phyloP scores from a whole-genome alignment of 495 filamentous ascomycete species.

The Darksidea phi region DNA sequence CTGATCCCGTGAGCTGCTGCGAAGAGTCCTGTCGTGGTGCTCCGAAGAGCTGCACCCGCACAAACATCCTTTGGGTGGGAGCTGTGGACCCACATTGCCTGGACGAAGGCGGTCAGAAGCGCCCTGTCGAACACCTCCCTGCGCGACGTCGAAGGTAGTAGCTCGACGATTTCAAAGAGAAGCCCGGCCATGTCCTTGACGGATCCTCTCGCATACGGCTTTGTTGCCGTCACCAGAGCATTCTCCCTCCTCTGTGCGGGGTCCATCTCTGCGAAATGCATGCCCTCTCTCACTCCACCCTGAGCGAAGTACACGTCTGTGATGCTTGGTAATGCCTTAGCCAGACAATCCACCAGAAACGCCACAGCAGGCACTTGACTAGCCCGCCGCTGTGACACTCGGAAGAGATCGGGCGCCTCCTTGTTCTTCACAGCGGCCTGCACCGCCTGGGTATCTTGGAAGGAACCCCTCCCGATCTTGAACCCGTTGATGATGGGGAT shows the following conservation, averaged over 20 bases:
- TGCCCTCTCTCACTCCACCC: slow-evolving; percentile 82
- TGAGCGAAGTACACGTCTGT: slow-evolving; percentile 75
- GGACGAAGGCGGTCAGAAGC: slow-evolving; percentile 27
- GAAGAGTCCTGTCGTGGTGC: slow-evolving; percentile 66
- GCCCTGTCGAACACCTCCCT: slow-evolving; percentile 13
- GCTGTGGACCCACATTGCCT: slow-evolving; percentile 30
- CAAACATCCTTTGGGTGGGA: slow-evolving; percentile 43
- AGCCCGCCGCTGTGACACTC: slow-evolving; percentile 78
- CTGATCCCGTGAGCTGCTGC: slow-evolving; percentile 67
- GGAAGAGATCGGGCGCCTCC: slow-evolving; percentile 58
- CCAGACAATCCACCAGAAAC: slow-evolving; percentile 70
- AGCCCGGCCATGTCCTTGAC: slow-evolving; percentile 45
- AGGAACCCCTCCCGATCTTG: slow-evolving; percentile 58
- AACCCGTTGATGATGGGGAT: slow-evolving; percentile 85
- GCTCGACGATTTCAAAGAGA: slow-evolving; percentile 48
- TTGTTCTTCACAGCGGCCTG: slow-evolving; percentile 51
- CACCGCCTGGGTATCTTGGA: slow-evolving; percentile 61
- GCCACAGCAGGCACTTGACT: slow-evolving; percentile 81
- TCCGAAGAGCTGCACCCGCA: slow-evolving; percentile 67
- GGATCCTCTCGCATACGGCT: slow-evolving; percentile 50
- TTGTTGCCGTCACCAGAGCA: slow-evolving; percentile 63
- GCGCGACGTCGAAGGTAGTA: slow-evolving; percentile 28
- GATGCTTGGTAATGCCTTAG: slow-evolving; percentile 67
- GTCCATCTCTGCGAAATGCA: slow-evolving; percentile 66
- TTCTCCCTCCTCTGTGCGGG: slow-evolving; percentile 57